Conservation (phyloP, 2,329 filamentous ascomycete genomes). For the Tympanopsis confertula region DNA sequence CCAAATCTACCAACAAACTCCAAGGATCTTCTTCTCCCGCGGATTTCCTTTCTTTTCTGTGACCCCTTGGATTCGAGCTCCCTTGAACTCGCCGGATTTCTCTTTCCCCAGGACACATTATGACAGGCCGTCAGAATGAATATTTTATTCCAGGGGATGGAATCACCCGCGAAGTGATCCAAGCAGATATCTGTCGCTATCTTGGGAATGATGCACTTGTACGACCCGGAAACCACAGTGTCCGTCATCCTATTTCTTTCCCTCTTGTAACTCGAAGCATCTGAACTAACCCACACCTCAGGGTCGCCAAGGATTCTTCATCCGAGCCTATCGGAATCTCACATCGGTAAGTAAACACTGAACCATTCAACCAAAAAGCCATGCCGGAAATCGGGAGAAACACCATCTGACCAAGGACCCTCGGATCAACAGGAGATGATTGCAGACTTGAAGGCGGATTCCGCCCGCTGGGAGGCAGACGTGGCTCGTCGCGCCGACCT, state of each 20-base stretch:
- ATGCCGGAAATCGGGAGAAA: neutral
- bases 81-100: neutral
- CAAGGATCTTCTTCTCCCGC: neutral
- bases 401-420: slow-evolving; percentile 8
- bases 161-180: slow-evolving; percentile 75
- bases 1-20: too few relatives aligned
- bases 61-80: neutral
- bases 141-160: slow-evolving; percentile 72
- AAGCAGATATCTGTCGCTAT: slow-evolving; percentile 74
- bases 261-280: slow-evolving; percentile 1
- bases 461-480: slow-evolving; percentile 43
- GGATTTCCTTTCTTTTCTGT: slow-evolving; percentile 1
- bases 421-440: slow-evolving; percentile 42
- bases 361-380: slow-evolving; percentile 5
- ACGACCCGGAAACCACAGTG: slow-evolving; percentile 63
- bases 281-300: slow-evolving; percentile 18
- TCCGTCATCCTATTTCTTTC: slow-evolving; percentile 26
- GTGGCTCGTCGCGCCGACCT: slow-evolving; percentile 22
- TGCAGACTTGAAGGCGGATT: slow-evolving; percentile 49
- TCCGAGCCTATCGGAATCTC: slow-evolving; percentile 68
- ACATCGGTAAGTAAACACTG: slow-evolving; percentile 50
- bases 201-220: slow-evolving; percentile 73
- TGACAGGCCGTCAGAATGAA: slow-evolving; percentile 51
- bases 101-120: neutral
- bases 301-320: slow-evolving; percentile 61